Evolutionary conservation across 768 basidiomycete species (phyloP).

Genomic region (Baorangia bicolor): DNA sequence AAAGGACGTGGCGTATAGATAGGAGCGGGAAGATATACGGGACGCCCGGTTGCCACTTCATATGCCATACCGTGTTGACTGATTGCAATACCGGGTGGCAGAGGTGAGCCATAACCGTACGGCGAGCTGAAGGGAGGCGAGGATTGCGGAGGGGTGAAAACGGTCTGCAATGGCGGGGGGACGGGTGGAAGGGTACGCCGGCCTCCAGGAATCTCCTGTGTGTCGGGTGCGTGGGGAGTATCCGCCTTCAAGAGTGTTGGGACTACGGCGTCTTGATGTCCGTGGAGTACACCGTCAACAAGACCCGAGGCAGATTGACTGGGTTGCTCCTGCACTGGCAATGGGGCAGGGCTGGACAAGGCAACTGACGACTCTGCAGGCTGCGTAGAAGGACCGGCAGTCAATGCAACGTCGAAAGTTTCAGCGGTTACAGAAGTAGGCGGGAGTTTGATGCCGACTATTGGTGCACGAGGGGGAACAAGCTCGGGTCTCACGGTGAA

Average conservation of each 20-base stretch:
- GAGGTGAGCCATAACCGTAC: constrained; percentile 53
- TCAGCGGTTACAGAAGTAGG: constrained; percentile 27
- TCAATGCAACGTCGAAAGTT: background rate
- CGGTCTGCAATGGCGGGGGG: constrained; percentile 45
- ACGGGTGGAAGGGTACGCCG: constrained; percentile 36
- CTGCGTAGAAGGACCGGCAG: constrained; percentile 12
- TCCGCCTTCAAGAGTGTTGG: constrained; percentile 32
- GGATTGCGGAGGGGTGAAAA: constrained; percentile 39
- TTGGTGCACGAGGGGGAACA: constrained; percentile 31
- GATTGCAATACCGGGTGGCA: constrained; percentile 73
- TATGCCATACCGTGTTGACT: constrained; percentile 78
- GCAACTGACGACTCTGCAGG: constrained; percentile 4
- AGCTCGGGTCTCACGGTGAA: constrained; percentile 57
- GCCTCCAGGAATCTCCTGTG: constrained; percentile 19
- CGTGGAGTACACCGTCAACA: constrained; percentile 23
- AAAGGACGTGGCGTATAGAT: constrained; percentile 70
- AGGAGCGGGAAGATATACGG: constrained; percentile 67
- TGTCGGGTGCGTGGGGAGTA: constrained; percentile 21
- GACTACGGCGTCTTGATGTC: constrained; percentile 26
- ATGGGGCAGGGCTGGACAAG: constrained; percentile 8
- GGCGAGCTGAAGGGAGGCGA: constrained; percentile 69
- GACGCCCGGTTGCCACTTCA: constrained; percentile 78
- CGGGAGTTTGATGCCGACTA: constrained; percentile 26
- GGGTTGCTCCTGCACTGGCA: constrained; percentile 13
- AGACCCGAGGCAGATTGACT: constrained; percentile 5